These are phyloP conservation scores for Cunninghamia lanceolata DNA, from an alignment of 75 land plant species.

Conservation along the genomic window DNA sequence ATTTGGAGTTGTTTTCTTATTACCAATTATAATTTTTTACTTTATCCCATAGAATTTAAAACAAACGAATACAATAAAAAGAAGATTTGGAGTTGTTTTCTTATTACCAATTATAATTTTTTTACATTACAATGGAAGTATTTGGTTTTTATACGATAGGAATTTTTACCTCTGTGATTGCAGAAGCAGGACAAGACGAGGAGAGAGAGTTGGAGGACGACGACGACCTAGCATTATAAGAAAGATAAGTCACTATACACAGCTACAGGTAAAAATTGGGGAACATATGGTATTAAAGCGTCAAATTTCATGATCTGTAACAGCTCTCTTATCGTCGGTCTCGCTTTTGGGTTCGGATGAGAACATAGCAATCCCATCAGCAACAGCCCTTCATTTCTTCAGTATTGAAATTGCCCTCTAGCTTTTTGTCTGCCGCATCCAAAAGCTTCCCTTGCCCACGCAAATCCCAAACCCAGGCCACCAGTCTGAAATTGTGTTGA, in stretches of 20 bases:
- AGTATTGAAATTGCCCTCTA: conserved; percentile 13
- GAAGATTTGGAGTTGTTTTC: no score
- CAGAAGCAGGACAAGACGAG: no score
- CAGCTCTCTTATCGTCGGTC: conserved; percentile 39
- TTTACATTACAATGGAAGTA: no score
- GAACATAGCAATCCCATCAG: conserved; percentile 43
- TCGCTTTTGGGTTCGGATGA: conserved; percentile 31
- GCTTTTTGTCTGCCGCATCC: conserved; percentile 43
- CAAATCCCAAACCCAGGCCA: conserved; percentile 55
- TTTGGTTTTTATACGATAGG: no score
- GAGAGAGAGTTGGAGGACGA: no score
- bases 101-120: no score
- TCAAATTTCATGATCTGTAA: conserved; percentile 38
- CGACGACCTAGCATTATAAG: no score
- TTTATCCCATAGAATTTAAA: no score
- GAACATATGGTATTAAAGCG: conserved; percentile 36
- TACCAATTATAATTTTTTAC: no score
- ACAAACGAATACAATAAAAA: no score
- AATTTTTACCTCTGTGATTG: no score
- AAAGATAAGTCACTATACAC: neutral
- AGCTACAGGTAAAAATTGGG: conserved; percentile 4
- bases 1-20: no score
- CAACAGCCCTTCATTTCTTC: conserved; percentile 40
- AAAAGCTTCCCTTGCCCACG: conserved; percentile 22
- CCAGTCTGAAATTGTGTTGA: conserved; percentile 34